Evolutionary conservation across 1,284 basidiomycete genomes (phyloP).

Genomic region (Xerocomus nothofagi): DNA sequence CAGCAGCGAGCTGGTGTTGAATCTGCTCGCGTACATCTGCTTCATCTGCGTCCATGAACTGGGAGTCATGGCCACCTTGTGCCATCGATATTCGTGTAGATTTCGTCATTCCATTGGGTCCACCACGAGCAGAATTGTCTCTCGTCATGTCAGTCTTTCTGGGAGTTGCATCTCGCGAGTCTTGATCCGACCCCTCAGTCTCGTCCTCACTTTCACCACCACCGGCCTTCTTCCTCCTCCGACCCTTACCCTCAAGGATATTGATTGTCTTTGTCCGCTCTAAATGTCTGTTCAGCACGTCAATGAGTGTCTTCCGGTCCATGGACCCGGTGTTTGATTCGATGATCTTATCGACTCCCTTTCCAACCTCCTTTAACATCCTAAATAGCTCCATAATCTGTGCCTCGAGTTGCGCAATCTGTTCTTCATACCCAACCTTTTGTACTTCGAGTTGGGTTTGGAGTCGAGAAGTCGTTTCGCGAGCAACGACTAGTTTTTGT

Average conservation of each 20-base stretch:
- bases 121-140: constrained; percentile 36
- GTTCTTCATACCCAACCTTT: constrained; percentile 82
- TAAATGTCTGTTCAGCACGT: constrained; percentile 78
- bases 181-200: constrained; percentile 42
- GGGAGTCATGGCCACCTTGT: constrained; percentile 62
- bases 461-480: constrained; percentile 74
- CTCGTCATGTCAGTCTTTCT: constrained; percentile 48
- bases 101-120: constrained; percentile 33
- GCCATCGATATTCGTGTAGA: constrained; percentile 42
- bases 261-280: constrained; percentile 85
- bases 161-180: constrained; percentile 52
- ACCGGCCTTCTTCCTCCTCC: constrained; percentile 37
- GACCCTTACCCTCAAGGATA: constrained; percentile 75
- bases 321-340: constrained; percentile 60
- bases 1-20: constrained; percentile 76
- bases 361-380: constrained; percentile 84
- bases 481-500: constrained; percentile 76
- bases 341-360: constrained; percentile 73
- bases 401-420: constrained; percentile 84
- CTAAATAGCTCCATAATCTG: constrained; percentile 94
- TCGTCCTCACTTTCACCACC: constrained; percentile 39
- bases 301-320: constrained; percentile 81
- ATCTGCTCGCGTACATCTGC: constrained; percentile 83
- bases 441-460: constrained; percentile 82
- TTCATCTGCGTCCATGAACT: constrained; percentile 91